phyloP scores from a whole-genome alignment of 495 filamentous ascomycete genomes.

The Penicillium soppii region DNA sequence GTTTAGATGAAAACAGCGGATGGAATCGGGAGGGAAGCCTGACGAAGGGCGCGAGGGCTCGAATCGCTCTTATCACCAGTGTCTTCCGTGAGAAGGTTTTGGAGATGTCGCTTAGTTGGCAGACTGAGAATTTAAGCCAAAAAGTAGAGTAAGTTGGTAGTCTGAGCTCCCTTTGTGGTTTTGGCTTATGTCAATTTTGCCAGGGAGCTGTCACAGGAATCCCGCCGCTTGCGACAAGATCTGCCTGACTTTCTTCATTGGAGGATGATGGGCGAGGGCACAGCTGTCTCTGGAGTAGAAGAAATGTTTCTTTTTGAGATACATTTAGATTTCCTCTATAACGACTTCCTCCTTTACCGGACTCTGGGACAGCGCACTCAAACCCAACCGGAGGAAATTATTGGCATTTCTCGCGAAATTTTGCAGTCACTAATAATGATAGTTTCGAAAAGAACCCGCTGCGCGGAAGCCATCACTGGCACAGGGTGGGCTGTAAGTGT shows the following conservation, averaged over 20 bases:
- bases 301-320: conserved; percentile 16
- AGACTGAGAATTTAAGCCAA: conserved; percentile 17
- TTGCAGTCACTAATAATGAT: conserved; percentile 40
- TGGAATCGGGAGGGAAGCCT: conserved; percentile 47
- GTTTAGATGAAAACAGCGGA: conserved; percentile 40
- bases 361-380: conserved; percentile 45
- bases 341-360: conserved; percentile 54
- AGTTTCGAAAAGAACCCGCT: conserved; percentile 3
- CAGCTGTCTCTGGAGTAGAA: not conserved
- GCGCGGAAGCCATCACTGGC: not conserved
- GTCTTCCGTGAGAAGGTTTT: conserved; percentile 53
- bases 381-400: conserved; percentile 37
- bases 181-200: not conserved
- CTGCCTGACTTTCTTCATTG: conserved; percentile 24
- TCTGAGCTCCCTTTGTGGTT: not conserved
- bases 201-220: conserved; percentile 16
- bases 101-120: conserved; percentile 48
- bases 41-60: conserved; percentile 29
- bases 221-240: not conserved
- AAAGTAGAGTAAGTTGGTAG: conserved; percentile 19
- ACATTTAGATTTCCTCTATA: conserved; percentile 48
- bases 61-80: conserved; percentile 44
- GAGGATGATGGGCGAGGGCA: conserved; percentile 1
- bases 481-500: not conserved
- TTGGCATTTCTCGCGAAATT: conserved; percentile 48